Base-by-base conservation (phyloP, 208 protist genomes). In the Lotmaria passim region DNA sequence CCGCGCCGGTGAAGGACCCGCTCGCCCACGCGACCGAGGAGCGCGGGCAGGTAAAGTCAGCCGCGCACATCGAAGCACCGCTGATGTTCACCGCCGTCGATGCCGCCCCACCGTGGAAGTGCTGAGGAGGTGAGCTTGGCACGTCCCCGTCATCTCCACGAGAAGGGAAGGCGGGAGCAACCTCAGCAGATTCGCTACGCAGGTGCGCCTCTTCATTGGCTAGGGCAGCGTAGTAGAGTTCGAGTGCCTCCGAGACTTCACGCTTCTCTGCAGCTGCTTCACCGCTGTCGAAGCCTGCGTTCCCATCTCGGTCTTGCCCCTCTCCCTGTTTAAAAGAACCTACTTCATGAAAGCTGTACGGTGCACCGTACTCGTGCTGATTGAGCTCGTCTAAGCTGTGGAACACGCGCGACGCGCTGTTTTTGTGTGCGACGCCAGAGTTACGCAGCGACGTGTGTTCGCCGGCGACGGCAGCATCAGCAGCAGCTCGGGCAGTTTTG, bases 11-110 rank as follows among this genome's bases (percentile, higher is more conserved):
- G 48, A 96, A 90, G 43, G 81, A 82, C 15, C 92, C 89, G 38
- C 86, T 92, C 19, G 89, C 92, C 86, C 89, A 94, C 72, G 75
- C 92, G 78, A 94, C 85, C 28, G 92, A 80, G 14, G 82, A 80
- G 28, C 71, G 78, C 12, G 92, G 92, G 58, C 92, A 96, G n/a
- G 89, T 89, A 12, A 67, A 63, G 17, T 68, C 60, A 26, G 63
- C 55, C 0, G 76, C 78, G 64, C 89, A 94, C 69, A 56, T 60
- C 11, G 76, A 75, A 30, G 61, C 47, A 14, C 41, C 38, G 0
- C 44, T 70, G 26, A 44, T 28, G 4, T 59, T 50, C 11, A 24
- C n/a, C n/a, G n/a, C n/a, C n/a, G n/a, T n/a, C n/a, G n/a, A n/a
- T n/a, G n/a, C n/a, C n/a, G n/a, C n/a, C n/a, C n/a, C n/a, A n/a